phyloP scores from a whole-genome alignment of 345 rosid genomes.

The Salix exigua region DNA sequence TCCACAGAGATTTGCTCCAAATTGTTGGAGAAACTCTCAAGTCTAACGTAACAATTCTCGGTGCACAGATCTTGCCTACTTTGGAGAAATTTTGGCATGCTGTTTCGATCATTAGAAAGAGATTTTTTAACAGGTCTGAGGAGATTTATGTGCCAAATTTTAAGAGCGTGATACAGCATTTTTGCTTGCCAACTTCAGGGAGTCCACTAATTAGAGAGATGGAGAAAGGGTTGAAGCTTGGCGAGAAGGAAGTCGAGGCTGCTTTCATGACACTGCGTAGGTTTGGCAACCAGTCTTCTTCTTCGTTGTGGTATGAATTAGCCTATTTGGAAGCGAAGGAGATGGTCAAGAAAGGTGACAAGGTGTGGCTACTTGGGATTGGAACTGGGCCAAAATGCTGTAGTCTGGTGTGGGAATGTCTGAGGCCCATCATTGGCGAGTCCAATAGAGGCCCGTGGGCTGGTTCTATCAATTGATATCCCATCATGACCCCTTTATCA shows the following conservation, averaged over 20 bases:
- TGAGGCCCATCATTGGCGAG: conserved; percentile 34
- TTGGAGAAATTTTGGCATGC: conserved; percentile 30
- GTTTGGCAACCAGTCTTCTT: conserved; percentile 60
- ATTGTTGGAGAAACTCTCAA: conserved; percentile 38
- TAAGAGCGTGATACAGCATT: conserved; percentile 41
- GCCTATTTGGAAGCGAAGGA: conserved; percentile 52
- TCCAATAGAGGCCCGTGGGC: conserved; percentile 40
- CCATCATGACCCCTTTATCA: conserved; percentile 8
- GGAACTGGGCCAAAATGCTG: conserved; percentile 47
- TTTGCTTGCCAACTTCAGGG: conserved; percentile 55
- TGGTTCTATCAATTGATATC: conserved; percentile 32
- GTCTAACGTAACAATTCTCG: conserved; percentile 30
- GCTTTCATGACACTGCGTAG: conserved; percentile 52
- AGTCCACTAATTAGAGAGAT: conserved; percentile 37
- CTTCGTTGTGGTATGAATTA: conserved; percentile 50
- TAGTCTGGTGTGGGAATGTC: conserved; percentile 41
- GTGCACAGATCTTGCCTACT: conserved; percentile 34
- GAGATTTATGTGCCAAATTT: conserved; percentile 47
- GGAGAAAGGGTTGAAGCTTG: conserved; percentile 43
- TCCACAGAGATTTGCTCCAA: conserved; percentile 37
- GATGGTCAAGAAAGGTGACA: conserved; percentile 48
- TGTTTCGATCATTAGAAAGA: conserved; percentile 24
- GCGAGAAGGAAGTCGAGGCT: conserved; percentile 38
- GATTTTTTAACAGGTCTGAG: conserved; percentile 18
- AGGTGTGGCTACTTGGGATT: conserved; percentile 46